phyloP scores from a whole-genome alignment of 2,329 filamentous ascomycete species.

The Phyllosticta citrichinensis region DNA sequence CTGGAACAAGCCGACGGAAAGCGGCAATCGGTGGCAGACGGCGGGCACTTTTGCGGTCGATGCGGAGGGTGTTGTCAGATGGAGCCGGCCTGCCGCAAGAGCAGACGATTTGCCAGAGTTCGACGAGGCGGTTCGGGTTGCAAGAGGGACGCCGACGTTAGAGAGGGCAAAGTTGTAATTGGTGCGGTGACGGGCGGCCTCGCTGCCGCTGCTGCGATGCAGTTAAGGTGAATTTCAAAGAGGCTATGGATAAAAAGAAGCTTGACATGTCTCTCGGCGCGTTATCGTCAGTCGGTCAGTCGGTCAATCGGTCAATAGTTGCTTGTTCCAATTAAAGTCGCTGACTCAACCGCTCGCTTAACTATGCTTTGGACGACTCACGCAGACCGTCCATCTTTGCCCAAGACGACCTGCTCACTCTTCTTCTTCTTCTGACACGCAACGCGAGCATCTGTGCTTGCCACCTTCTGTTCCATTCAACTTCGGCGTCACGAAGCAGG shows the following conservation, averaged over 20 bases:
- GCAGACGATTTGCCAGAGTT: conserved; percentile 49
- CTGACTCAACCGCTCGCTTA: not conserved
- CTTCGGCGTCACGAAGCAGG: too few relatives aligned
- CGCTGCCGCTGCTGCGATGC: too few relatives aligned
- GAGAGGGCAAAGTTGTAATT: not conserved
- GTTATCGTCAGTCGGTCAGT: not conserved
- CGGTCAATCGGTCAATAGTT: too few relatives aligned
- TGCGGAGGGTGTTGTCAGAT: conserved; percentile 41
- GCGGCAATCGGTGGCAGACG: conserved; percentile 59
- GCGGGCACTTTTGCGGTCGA: conserved; percentile 56
- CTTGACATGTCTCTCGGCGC: not conserved
- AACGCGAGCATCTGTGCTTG: too few relatives aligned
- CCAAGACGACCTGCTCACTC: too few relatives aligned
- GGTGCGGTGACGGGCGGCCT: not conserved
- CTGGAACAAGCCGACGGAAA: conserved; percentile 55
- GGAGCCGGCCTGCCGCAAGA: conserved; percentile 38
- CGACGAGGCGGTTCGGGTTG: conserved; percentile 31
- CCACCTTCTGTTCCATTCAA: too few relatives aligned
- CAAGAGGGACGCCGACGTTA: not conserved
- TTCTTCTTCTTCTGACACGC: too few relatives aligned
- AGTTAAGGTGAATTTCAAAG: not conserved
- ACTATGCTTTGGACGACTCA: not conserved
- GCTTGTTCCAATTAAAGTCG: not conserved
- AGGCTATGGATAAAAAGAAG: not conserved
- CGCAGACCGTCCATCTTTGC: not conserved